These are phyloP conservation scores for Didymella arachidicola DNA, from an alignment of 2,329 filamentous ascomycete genomes.

Conservation along the genomic window DNA sequence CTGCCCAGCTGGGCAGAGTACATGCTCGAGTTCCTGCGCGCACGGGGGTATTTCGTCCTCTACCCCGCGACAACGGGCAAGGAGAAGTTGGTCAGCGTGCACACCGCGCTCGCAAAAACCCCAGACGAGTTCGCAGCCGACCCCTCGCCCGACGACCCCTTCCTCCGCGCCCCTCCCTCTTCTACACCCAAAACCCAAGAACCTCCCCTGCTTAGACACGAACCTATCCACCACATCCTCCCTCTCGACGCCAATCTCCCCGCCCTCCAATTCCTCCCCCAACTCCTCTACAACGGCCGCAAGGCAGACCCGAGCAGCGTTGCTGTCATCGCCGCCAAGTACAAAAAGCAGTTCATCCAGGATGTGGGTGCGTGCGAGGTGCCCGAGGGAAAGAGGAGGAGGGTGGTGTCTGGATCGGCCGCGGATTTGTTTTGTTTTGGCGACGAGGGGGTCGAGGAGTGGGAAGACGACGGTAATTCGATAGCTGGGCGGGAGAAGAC, in stretches of 20 bases:
- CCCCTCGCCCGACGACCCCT: conserved; percentile 29
- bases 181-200: conserved; percentile 31
- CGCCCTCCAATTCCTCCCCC: conserved; percentile 60
- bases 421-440: conserved; percentile 72
- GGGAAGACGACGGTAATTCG: conserved; percentile 33
- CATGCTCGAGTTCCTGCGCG: conserved; percentile 76
- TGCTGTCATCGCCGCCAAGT: conserved; percentile 59
- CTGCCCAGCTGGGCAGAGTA: conserved; percentile 82
- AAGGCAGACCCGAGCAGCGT: conserved; percentile 53
- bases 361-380: conserved; percentile 72
- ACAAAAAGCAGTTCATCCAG: conserved; percentile 66
- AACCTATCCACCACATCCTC: conserved; percentile 56
- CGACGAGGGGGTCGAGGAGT: conserved; percentile 45
- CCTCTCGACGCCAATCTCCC: conserved; percentile 59
- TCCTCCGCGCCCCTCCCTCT: conserved; percentile 49
- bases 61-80: conserved; percentile 70
- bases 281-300: conserved; percentile 71
- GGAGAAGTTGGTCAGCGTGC: conserved; percentile 70
- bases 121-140: conserved; percentile 69
- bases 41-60: conserved; percentile 78
- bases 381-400: conserved; percentile 44
- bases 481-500: no score
- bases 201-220: conserved; percentile 58
- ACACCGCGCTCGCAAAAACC: conserved; percentile 74
- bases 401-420: conserved; percentile 52